Conservation (phyloP, 129 eudicot species). For the Centella asiatica region DNA sequence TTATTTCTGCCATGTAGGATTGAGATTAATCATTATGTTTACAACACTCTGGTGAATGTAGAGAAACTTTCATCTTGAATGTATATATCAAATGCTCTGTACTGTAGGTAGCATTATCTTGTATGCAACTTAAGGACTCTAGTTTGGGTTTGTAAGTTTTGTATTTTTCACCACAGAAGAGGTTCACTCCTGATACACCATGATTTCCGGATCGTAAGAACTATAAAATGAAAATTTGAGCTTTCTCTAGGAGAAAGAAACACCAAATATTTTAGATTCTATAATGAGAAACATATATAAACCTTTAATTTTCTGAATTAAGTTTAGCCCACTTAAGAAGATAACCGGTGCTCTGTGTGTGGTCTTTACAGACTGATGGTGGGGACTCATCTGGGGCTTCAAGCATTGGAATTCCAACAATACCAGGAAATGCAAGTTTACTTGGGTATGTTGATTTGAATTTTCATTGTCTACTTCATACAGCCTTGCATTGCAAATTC, state of each 20-base stretch:
- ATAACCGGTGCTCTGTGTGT: not conserved
- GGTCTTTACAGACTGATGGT: slow-evolving; percentile 35
- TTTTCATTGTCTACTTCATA: not conserved
- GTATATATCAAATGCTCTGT: too few relatives aligned
- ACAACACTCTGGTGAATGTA: too few relatives aligned
- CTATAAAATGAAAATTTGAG: not conserved
- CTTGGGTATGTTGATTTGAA: slow-evolving; percentile 60
- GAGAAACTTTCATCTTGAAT: too few relatives aligned
- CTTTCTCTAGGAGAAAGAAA: not conserved
- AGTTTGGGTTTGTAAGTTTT: not conserved
- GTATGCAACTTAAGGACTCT: not conserved
- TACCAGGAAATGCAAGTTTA: slow-evolving; percentile 84
- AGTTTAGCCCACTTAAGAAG: too few relatives aligned
- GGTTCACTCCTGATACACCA: too few relatives aligned
- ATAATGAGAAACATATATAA: too few relatives aligned
- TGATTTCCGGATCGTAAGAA: too few relatives aligned
- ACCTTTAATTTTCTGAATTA: too few relatives aligned
- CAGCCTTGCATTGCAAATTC: not conserved
- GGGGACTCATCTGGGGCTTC: slow-evolving; percentile 53
- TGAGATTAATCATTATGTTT: not conserved
- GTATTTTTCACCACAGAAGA: not conserved
- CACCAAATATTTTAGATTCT: too few relatives aligned
- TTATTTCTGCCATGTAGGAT: not conserved
- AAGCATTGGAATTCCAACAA: slow-evolving; percentile 43
- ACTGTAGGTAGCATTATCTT: too few relatives aligned